Base-by-base conservation (phyloP, 345 rosid species). In the Aethionema arabicum region DNA sequence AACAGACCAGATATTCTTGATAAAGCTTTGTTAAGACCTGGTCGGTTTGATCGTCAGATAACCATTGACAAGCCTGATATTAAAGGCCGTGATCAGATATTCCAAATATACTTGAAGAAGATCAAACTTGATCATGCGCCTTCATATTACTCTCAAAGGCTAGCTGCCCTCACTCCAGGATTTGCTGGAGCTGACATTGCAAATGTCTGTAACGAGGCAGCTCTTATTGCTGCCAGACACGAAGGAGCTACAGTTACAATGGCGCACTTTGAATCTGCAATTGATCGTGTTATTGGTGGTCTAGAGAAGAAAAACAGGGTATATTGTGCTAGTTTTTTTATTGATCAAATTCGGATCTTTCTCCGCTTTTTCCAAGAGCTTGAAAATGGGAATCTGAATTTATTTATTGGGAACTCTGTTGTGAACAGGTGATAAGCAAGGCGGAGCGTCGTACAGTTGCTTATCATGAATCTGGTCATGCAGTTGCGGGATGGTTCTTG, bases 161-260 rank as follows among this genome's bases (percentile, higher is more conserved):
- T 93, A 76, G 90, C 96, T 0, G 95, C 99, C 56, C 88, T 93
- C 10, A 90, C 96, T 41, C 97, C 99, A 4, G 99, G 97, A 39
- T 93, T 93, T 74, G 91, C 99, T 46, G 99, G 99, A 37, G 97
- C 97, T 30, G 99, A 92, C 70, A 89, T 92, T 63, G 99, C 97
- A 2, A 93, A 93, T 75, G 92, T 93, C 16, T 83, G 92, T 76
- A 93, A 93, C 50, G 99, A 93, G 63, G 99, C 96, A 11, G 99
- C 97, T 69, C 72, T 93, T 61, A 84, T 93, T 63, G 96, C 96
- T 2, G 96, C 97, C 15, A 85, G 97, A 76, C 65, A 65, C 7
- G 96, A 82, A 65, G 67, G 65, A 32, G 46, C 67, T 0, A 74
- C 69, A 14, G 85, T 90, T 40, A 83, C 81, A 0, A 84, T 90